These are phyloP conservation scores for Nothophoma quercina DNA, from an alignment of 2,329 filamentous ascomycete species.

Conservation along the genomic window DNA sequence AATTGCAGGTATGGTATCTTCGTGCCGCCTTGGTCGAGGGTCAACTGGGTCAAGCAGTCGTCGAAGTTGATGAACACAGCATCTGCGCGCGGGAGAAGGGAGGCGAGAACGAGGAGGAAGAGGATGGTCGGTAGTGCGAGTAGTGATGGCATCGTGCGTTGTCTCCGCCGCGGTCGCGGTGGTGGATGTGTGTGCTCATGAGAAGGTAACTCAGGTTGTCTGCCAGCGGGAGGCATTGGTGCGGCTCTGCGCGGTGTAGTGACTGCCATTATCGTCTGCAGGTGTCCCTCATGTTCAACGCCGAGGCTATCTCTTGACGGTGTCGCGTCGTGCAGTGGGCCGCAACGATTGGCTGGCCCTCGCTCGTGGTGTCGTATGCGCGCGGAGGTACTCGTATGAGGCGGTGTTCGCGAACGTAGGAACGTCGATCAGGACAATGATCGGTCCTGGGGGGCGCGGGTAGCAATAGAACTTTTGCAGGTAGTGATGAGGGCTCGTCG, in stretches of 20 bases:
- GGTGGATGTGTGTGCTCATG: slow-evolving; percentile 40
- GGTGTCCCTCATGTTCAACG: slow-evolving; percentile 41
- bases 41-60: slow-evolving; percentile 74
- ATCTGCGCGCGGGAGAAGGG: slow-evolving; percentile 35
- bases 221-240: slow-evolving; percentile 15
- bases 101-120: slow-evolving; percentile 33
- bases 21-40: slow-evolving; percentile 66
- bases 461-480: slow-evolving; percentile 4
- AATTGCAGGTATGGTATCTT: slow-evolving; percentile 80
- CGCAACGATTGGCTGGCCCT: slow-evolving; percentile 7
- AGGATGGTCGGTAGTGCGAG: slow-evolving; percentile 28
- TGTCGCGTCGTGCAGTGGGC: slow-evolving; percentile 10
- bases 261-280: slow-evolving; percentile 35
- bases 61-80: slow-evolving; percentile 75
- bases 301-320: slow-evolving; percentile 3
- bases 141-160: slow-evolving; percentile 16
- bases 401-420: background rate
- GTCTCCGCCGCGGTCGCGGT: slow-evolving; percentile 42
- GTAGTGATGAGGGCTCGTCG: slow-evolving; percentile 7
- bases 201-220: slow-evolving; percentile 33
- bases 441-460: slow-evolving; percentile 9
- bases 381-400: slow-evolving; percentile 5
- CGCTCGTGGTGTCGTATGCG: slow-evolving; percentile 11
- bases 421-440: background rate
- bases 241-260: slow-evolving; percentile 23